These are phyloP conservation scores for Linanthus parryae DNA, from an alignment of 148 eudicot genomes.

Conservation along the genomic window DNA sequence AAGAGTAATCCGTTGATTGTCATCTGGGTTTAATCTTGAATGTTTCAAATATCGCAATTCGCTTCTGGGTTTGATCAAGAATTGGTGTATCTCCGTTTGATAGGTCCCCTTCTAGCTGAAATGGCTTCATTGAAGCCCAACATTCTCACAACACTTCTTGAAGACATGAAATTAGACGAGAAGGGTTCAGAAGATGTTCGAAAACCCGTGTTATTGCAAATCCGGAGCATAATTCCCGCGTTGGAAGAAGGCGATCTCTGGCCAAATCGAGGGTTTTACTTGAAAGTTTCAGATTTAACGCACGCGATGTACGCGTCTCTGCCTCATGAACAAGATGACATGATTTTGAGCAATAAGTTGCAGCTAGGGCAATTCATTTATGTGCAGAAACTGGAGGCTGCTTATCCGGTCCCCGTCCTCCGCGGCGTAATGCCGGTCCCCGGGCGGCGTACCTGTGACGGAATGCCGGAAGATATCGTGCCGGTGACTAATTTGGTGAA, in stretches of 20 bases:
- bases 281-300: constrained; percentile 55
- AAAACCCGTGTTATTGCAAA: constrained; percentile 43
- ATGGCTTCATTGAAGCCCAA: constrained; percentile 45
- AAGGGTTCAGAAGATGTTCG: constrained; percentile 16
- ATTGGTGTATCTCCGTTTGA: too few relatives aligned
- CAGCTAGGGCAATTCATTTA: constrained; percentile 56
- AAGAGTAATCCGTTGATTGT: too few relatives aligned
- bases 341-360: constrained; percentile 47
- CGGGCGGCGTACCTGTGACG: constrained; percentile 36
- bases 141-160: constrained; percentile 39
- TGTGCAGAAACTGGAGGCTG: constrained; percentile 41
- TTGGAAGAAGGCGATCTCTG: constrained; percentile 54
- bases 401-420: constrained; percentile 45
- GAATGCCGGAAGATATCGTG: constrained; percentile 41
- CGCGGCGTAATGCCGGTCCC: constrained; percentile 43
- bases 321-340: constrained; percentile 48
- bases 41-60: too few relatives aligned
- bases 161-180: constrained; percentile 30
- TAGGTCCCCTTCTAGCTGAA: not conserved
- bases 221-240: constrained; percentile 61
- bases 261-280: constrained; percentile 58
- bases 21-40: too few relatives aligned
- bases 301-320: constrained; percentile 61
- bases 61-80: too few relatives aligned
- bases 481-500: constrained; percentile 15